A percentile compares a stretch with the other conserved stretches of the same genome.
Conservation (phyloP, 306 rosid species). For the Prunus dulcis region DNA sequence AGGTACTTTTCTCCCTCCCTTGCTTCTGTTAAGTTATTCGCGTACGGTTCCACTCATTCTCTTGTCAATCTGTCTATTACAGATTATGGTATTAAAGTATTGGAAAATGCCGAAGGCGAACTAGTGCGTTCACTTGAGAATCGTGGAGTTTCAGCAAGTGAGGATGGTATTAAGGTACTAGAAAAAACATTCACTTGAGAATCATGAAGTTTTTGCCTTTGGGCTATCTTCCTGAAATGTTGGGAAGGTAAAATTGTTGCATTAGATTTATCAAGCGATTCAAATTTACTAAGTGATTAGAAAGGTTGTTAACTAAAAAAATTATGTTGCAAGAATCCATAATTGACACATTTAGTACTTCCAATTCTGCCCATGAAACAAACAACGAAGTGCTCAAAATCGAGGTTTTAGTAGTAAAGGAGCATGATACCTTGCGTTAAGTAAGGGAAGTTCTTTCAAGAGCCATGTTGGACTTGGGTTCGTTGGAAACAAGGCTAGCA, state of each 20-base stretch:
- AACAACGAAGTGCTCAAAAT: no score
- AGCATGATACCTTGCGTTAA: no score
- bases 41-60: no score
- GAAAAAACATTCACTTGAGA: conserved; percentile 21
- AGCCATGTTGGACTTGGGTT: no score
- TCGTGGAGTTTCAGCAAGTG: conserved; percentile 30
- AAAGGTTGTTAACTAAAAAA: no score
- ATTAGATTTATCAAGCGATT: not conserved
- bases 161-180: conserved; percentile 44
- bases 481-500: no score
- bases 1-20: no score
- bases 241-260: not conserved
- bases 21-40: no score
- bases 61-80: no score
- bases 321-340: conserved; percentile 12
- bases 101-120: conserved; percentile 19
- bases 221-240: not conserved
- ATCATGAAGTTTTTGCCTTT: not conserved
- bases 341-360: not conserved
- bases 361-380: not conserved
- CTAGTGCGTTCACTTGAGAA: conserved; percentile 4
- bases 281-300: no score
- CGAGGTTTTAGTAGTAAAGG: no score
- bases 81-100: conserved; percentile 30
- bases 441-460: no score